Evolutionary conservation across 257 asterid genomes (phyloP), one percentile per base, ranked within the genome.

Genomic region (Solanum arcanum): DNA sequence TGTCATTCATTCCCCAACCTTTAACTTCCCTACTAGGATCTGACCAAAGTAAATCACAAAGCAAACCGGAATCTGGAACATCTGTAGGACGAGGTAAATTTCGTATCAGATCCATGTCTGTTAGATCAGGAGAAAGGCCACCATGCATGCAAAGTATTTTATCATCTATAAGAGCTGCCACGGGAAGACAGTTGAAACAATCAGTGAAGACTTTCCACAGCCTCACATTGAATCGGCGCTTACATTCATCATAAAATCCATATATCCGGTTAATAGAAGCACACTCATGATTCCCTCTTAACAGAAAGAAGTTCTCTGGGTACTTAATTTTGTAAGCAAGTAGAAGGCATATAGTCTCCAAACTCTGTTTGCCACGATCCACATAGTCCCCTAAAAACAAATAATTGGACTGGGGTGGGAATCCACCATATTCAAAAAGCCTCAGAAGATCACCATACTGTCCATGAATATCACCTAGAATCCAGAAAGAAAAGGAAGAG

Each of bases 1-100:
- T 86, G 52, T 90, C 92, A 73, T 87, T 90, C 91, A 86, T 88
- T 20, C 92, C 92, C 92, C 92, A 90, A 59, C 91, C 92, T 85
- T 86, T 90, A 62, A 56, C 86, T 64, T 90, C 92, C 47, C 89
- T 90, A 85, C 88, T 87, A 37, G 91, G 91, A 87, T 90, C 92
- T 4, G 92, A 87, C 91, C 92, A 88, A 46, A 90, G 88, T 77
- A 90, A 82, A 87, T 87, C 91, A 59, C 92, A 90, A 31, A 88
- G 91, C 89, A 88, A 80, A 39, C 92, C 92, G 21, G 87, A 85
- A 59, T 90, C 92, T 7, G 92, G 92, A 74, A 90, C 88, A 84
- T 90, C 92, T 8, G 90, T 84, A 46, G 92, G 92, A 66, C 91
- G 90, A 33, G 88, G 87, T 66, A 90, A 86, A 66, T 87, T 84